Conservation (phyloP, 352 stramenopile species). For the Plasmopara viticola region DNA sequence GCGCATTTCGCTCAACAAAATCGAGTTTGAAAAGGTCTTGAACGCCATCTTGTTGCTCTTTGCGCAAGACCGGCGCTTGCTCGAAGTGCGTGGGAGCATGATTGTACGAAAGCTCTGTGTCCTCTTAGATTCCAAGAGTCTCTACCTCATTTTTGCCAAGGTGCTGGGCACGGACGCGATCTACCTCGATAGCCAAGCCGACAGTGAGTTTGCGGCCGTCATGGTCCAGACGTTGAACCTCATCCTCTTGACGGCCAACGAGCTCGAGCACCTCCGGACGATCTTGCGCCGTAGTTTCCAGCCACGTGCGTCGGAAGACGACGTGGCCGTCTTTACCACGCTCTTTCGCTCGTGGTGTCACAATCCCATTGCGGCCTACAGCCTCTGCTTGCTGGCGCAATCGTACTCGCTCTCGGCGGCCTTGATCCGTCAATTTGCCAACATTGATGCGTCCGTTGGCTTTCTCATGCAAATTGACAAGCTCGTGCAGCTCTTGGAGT, state of each 20-base stretch:
- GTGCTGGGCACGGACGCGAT: constrained; percentile 81
- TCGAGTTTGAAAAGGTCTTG: constrained; percentile 90
- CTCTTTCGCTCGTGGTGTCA: constrained; percentile 95
- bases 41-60: constrained; percentile 96
- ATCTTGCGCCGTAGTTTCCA: constrained; percentile 79
- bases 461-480: constrained; percentile 99
- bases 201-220: constrained; percentile 95
- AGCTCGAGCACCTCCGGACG: constrained; percentile 88
- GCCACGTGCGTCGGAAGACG: constrained; percentile 52
- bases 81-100: constrained; percentile 94
- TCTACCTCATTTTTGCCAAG: constrained; percentile 97
- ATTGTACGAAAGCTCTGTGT: constrained; percentile 98
- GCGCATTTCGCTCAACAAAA: constrained; percentile 90
- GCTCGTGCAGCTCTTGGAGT: constrained; percentile 98
- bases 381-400: constrained; percentile 95
- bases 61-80: constrained; percentile 69
- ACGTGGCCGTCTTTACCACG: constrained; percentile 76
- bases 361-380: constrained; percentile 96
- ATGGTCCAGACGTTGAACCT: constrained; percentile 99
- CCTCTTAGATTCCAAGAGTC: constrained; percentile 94
- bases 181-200: constrained; percentile 37
- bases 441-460: constrained; percentile 95
- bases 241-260: constrained; percentile 97
- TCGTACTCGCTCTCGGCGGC: constrained; percentile 96
- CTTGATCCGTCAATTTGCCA: constrained; percentile 96